Conservation (phyloP, 2,329 filamentous ascomycete species). For the Colletotrichum karsti region DNA sequence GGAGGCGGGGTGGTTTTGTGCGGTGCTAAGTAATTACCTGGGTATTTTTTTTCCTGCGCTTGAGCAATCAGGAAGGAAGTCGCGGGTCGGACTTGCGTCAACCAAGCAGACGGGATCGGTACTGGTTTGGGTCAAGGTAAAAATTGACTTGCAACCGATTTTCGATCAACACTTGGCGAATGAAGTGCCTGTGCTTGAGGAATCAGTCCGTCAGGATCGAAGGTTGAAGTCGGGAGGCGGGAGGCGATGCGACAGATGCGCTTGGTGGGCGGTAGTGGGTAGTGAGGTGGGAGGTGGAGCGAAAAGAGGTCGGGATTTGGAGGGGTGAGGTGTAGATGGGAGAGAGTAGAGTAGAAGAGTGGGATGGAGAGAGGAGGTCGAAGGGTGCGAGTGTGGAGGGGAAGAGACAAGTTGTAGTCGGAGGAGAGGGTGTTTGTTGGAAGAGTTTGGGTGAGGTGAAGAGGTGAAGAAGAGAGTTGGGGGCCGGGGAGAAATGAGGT, state of each 20-base stretch:
- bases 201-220: neutral
- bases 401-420: slow-evolving; percentile 28
- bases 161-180: neutral
- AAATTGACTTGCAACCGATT: neutral
- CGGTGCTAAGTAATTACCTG: slow-evolving; percentile 12
- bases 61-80: neutral
- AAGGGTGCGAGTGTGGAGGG: slow-evolving; percentile 10
- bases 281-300: slow-evolving; percentile 21
- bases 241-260: slow-evolving; percentile 6
- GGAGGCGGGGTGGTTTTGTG: neutral
- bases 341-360: slow-evolving; percentile 22
- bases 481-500: slow-evolving; percentile 31
- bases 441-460: slow-evolving; percentile 34
- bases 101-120: neutral
- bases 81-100: neutral
- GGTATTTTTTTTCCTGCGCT: slow-evolving; percentile 4
- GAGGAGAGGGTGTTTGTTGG: slow-evolving; percentile 35
- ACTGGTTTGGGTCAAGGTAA: neutral
- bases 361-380: slow-evolving; percentile 26
- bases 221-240: neutral
- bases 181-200: neutral
- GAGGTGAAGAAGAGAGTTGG: slow-evolving; percentile 36
- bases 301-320: slow-evolving; percentile 14
- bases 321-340: slow-evolving; percentile 30
- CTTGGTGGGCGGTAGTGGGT: slow-evolving; percentile 9